phyloP scores from a whole-genome alignment of 2,329 filamentous ascomycete species.

The Neofusicoccum sp. region DNA sequence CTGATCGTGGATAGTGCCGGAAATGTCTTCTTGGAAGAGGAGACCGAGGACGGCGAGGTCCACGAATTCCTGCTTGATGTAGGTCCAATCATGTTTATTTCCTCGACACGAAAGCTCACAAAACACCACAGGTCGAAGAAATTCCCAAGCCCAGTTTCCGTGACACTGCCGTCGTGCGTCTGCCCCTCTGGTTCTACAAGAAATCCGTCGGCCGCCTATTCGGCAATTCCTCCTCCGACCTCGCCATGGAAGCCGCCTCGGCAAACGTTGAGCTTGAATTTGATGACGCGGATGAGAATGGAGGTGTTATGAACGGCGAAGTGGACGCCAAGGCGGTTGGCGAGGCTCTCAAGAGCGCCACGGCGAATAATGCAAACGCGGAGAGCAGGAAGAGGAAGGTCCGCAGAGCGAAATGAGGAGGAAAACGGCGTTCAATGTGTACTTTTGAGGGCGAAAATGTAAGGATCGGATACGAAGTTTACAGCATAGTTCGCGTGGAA shows the following conservation, averaged over 20 bases:
- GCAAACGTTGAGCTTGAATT: slow-evolving; percentile 42
- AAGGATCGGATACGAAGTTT: background rate
- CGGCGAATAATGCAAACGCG: slow-evolving; percentile 48
- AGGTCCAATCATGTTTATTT: slow-evolving; percentile 45
- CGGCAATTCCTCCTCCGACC: slow-evolving; percentile 33
- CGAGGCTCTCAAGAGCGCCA: slow-evolving; percentile 42
- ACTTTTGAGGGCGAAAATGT: background rate
- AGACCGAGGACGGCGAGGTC: slow-evolving; percentile 81
- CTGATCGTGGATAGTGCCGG: slow-evolving; percentile 89
- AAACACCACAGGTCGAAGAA: slow-evolving; percentile 66
- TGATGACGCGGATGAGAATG: slow-evolving; percentile 25
- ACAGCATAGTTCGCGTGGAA: background rate
- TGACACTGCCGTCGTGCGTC: slow-evolving; percentile 79
- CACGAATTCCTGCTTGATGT: slow-evolving; percentile 88
- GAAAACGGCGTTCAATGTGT: background rate
- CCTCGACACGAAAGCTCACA: slow-evolving; percentile 26
- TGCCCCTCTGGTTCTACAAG: slow-evolving; percentile 74
- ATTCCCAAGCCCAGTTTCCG: slow-evolving; percentile 74
- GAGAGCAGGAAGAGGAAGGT: slow-evolving; percentile 46
- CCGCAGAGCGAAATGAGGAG: slow-evolving; percentile 4
- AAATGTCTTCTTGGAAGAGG: slow-evolving; percentile 92
- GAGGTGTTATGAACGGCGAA: background rate
- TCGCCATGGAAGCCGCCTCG: slow-evolving; percentile 36
- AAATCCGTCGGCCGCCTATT: slow-evolving; percentile 48
- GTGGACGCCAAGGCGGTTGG: slow-evolving; percentile 29